A percentile compares a stretch with the other conserved stretches of the same genome.
Evolutionary conservation across 2,329 filamentous ascomycete species (phyloP).

Genomic region (Cladosporium velox): DNA sequence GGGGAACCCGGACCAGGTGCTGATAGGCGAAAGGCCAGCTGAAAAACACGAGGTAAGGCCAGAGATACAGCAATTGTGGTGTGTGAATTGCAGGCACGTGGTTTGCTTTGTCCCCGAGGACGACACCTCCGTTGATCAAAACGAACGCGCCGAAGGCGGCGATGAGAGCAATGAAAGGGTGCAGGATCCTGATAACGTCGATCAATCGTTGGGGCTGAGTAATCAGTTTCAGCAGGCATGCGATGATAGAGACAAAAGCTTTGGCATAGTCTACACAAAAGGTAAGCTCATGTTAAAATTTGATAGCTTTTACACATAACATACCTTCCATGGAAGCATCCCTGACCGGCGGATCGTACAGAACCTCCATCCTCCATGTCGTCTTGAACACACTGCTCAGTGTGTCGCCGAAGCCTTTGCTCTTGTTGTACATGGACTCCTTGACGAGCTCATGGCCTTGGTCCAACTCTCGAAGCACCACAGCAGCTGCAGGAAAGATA

Average conservation of each 20-base stretch:
- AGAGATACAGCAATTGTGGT: conserved; percentile 92
- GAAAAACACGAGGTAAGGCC: conserved; percentile 88
- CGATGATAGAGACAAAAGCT: conserved; percentile 62
- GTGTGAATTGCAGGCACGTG: conserved; percentile 87
- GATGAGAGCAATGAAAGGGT: conserved; percentile 63
- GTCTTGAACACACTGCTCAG: conserved; percentile 34
- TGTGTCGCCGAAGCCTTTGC: conserved; percentile 36
- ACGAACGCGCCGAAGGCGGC: conserved; percentile 73
- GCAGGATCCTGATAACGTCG: conserved; percentile 25
- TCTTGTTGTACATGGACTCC: conserved; percentile 34
- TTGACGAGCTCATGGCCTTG: conserved; percentile 51
- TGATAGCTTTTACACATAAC: background rate
- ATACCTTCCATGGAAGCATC: conserved; percentile 54
- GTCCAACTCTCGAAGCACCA: conserved; percentile 51
- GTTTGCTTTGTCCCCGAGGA: conserved; percentile 92
- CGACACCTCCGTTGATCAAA: conserved; percentile 84
- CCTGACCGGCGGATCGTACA: conserved; percentile 54
- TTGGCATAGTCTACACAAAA: conserved; percentile 47
- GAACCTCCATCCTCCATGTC: conserved; percentile 43
- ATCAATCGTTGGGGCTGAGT: conserved; percentile 30
- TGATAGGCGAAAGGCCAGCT: conserved; percentile 75
- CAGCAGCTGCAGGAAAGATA: conserved; percentile 66
- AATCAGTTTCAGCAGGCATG: conserved; percentile 55
- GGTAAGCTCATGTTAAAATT: background rate
- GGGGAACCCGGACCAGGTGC: conserved; percentile 45